Percentiles rank a stretch among this genome's conserved stretches.
These are phyloP conservation scores for Triticum timopheevii DNA, from an alignment of 176 grass and related monocot genomes.

Conservation along the genomic window DNA sequence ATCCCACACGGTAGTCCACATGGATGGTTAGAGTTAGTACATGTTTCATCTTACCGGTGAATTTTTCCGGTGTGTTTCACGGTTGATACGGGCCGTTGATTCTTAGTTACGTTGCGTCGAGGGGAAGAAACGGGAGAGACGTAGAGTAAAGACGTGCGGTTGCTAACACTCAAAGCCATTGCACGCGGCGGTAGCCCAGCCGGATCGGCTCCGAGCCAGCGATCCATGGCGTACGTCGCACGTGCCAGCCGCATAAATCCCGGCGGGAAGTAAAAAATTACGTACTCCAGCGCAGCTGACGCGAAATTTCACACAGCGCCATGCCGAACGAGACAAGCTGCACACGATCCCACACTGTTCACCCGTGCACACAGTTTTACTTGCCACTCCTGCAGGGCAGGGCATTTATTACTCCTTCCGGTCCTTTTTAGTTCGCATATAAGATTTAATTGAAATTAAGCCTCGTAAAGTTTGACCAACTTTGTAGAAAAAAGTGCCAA, in stretches of 20 bases:
- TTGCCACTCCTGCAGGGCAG: not conserved
- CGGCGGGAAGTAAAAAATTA: not conserved
- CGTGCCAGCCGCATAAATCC: slow-evolving; percentile 36
- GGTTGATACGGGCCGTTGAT: not conserved
- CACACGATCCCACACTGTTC: slow-evolving; percentile 45
- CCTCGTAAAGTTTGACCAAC: too few species aligned
- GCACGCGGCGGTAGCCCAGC: not conserved
- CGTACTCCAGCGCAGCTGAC: not conserved
- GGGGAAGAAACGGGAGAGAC: not conserved
- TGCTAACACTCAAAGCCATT: slow-evolving; percentile 23
- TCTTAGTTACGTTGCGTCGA: not conserved
- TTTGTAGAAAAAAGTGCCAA: too few species aligned
- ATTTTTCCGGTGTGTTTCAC: not conserved
- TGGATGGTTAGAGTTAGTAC: not conserved
- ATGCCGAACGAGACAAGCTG: slow-evolving; percentile 23
- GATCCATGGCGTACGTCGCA: slow-evolving; percentile 5
- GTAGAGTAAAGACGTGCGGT: not conserved
- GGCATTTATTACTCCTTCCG: not conserved
- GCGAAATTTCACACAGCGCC: not conserved
- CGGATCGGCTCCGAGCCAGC: not conserved
- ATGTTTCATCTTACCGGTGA: not conserved
- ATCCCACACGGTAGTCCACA: too few species aligned
- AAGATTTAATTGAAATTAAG: too few species aligned
- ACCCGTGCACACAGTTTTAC: slow-evolving; percentile 28
- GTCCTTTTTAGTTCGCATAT: too few species aligned